Conservation (phyloP, 1,284 basidiomycete species). For the Polyporus tsugae region DNA sequence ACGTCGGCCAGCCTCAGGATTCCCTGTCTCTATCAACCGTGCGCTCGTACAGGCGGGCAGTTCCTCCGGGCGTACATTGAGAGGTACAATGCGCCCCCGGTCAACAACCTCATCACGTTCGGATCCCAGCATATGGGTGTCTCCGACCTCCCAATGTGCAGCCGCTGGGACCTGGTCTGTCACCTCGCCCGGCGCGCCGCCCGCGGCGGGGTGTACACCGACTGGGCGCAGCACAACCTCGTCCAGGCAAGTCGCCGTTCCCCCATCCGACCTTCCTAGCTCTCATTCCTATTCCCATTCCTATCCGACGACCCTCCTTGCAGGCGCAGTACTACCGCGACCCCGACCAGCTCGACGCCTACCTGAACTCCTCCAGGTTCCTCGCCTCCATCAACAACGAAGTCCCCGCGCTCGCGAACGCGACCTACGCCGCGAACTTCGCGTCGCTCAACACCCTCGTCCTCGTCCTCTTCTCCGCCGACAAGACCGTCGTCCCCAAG, state of each 20-base stretch:
- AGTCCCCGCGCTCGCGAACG: slow-evolving; percentile 56
- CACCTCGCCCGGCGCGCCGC: slow-evolving; percentile 76
- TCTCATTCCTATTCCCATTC: background rate
- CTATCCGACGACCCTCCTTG: too few relatives aligned
- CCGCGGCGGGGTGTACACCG: slow-evolving; percentile 79
- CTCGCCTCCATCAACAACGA: slow-evolving; percentile 84
- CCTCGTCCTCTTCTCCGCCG: slow-evolving; percentile 73
- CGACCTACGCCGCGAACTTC: slow-evolving; percentile 68
- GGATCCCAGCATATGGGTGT: slow-evolving; percentile 89
- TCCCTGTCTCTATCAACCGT: slow-evolving; percentile 25
- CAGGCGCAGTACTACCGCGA: slow-evolving; percentile 96
- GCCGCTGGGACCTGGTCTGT: slow-evolving; percentile 78
- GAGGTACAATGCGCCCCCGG: slow-evolving; percentile 78
- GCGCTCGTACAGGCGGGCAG: slow-evolving; percentile 66
- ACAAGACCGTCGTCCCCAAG: slow-evolving; percentile 83
- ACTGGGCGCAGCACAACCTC: slow-evolving; percentile 85
- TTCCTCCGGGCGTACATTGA: slow-evolving; percentile 93
- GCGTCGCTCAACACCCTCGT: slow-evolving; percentile 66
- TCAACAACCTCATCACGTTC: slow-evolving; percentile 91
- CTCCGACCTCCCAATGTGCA: slow-evolving; percentile 81
- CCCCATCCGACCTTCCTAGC: background rate
- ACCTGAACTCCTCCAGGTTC: slow-evolving; percentile 76
- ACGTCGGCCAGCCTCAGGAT: background rate
- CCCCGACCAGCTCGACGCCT: slow-evolving; percentile 75
- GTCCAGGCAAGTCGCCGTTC: slow-evolving; percentile 63